These are phyloP conservation scores for Fraxinus angustifolia DNA, from an alignment of 305 asterid genomes.

Conservation along the genomic window DNA sequence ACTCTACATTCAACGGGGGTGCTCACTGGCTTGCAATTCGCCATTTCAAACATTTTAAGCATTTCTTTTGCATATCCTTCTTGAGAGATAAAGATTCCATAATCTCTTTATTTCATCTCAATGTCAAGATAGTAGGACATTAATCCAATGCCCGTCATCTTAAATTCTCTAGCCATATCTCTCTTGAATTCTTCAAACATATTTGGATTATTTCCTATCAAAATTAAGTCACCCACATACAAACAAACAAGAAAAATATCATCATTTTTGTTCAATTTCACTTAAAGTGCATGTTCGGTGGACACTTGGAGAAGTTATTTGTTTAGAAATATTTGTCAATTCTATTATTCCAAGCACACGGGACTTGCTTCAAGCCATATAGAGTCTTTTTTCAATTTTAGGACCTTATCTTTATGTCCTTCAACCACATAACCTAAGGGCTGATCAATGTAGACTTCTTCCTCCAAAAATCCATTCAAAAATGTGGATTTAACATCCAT, in stretches of 20 bases:
- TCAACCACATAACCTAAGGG: not conserved
- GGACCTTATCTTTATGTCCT: not conserved
- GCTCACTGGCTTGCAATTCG: not conserved
- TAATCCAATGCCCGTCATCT: not conserved
- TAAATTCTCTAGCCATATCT: not conserved
- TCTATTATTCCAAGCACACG: not conserved
- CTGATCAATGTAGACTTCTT: not conserved
- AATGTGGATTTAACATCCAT: conserved; percentile 13
- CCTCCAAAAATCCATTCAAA: not conserved
- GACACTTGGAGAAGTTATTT: not conserved
- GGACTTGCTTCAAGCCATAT: not conserved
- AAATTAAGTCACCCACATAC: not conserved
- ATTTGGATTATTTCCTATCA: no score
- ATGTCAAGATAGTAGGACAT: conserved; percentile 1
- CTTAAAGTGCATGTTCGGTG: not conserved
- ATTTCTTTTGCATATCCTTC: not conserved
- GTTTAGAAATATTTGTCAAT: not conserved
- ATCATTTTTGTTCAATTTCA: not conserved
- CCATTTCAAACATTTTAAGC: not conserved
- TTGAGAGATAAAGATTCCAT: conserved; percentile 5
- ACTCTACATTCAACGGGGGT: not conserved
- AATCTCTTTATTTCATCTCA: not conserved
- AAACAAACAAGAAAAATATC: not conserved
- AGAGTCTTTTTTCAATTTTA: not conserved
- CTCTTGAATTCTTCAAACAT: not conserved